These are phyloP conservation scores for Amanita pallidorosea DNA, from an alignment of 768 basidiomycete species.

Conservation along the genomic window DNA sequence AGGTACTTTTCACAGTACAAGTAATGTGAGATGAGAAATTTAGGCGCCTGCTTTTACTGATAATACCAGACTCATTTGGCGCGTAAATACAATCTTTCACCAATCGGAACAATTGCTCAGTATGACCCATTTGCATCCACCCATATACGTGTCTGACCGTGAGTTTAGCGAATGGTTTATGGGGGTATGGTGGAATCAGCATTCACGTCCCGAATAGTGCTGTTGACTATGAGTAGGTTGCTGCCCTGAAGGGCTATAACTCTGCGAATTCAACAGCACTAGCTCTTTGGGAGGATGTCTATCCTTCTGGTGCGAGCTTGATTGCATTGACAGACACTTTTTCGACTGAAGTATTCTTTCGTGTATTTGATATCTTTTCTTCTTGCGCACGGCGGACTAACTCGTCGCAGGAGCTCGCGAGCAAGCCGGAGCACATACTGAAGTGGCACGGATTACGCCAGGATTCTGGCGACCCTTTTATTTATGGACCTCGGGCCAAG, in stretches of 20 bases:
- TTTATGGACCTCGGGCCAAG: conserved; percentile 68
- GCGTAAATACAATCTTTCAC: conserved; percentile 49
- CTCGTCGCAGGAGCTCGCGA: conserved; percentile 39
- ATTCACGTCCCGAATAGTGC: neutral
- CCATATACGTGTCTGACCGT: conserved; percentile 1
- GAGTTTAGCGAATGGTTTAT: conserved; percentile 76
- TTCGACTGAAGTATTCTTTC: conserved; percentile 78
- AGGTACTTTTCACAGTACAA: conserved; percentile 72
- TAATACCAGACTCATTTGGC: conserved; percentile 71
- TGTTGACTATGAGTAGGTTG: conserved; percentile 41
- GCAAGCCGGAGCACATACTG: conserved; percentile 45
- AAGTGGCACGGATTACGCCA: conserved; percentile 84
- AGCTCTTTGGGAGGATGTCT: conserved; percentile 79
- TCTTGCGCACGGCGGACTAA: neutral
- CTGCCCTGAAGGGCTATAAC: conserved; percentile 77
- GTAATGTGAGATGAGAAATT: conserved; percentile 55
- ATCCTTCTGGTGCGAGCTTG: conserved; percentile 36
- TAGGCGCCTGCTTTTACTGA: neutral
- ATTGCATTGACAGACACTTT: conserved; percentile 95
- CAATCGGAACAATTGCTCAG: conserved; percentile 84
- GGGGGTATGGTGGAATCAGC: conserved; percentile 42
- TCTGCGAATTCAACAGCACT: conserved; percentile 64
- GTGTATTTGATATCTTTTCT: conserved; percentile 26
- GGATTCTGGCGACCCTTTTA: conserved; percentile 85
- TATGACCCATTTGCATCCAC: conserved; percentile 26